Evolutionary conservation across 441 rosid species (phyloP).

Genomic region (Erodium trifolium): DNA sequence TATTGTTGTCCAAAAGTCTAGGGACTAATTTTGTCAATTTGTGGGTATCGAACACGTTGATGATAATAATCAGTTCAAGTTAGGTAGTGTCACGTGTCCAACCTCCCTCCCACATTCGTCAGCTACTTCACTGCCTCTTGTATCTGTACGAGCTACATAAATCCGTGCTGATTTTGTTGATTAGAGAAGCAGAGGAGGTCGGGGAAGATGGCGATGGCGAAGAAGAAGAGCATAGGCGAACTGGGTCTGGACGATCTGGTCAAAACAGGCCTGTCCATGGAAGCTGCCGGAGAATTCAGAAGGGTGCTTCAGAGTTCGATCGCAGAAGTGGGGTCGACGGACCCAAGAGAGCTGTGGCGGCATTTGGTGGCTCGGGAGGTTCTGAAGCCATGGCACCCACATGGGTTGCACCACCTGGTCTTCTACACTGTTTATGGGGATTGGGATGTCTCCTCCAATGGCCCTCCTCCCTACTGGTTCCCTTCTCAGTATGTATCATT

Average conservation of each 20-base stretch:
- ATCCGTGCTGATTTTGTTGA: not conserved
- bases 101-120: not conserved
- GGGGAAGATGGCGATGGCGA: conserved; percentile 18
- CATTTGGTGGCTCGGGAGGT: conserved; percentile 33
- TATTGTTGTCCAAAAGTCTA: no score
- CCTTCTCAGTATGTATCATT: conserved; percentile 47
- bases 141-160: no score
- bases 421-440: conserved; percentile 56
- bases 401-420: conserved; percentile 56
- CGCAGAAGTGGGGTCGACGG: conserved; percentile 12
- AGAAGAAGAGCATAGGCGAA: conserved; percentile 33
- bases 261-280: conserved; percentile 40
- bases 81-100: conserved; percentile 4
- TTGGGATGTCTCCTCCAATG: conserved; percentile 55
- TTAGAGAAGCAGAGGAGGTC: not conserved
- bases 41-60: not conserved
- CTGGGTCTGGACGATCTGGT: conserved; percentile 43
- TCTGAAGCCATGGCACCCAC: conserved; percentile 65
- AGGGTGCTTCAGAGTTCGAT: conserved; percentile 17
- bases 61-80: not conserved
- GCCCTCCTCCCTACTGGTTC: conserved; percentile 80
- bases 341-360: conserved; percentile 57
- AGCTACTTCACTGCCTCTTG: not conserved
- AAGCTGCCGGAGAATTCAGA: conserved; percentile 40
- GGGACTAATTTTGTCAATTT: no score